These are phyloP conservation scores for Xerocomellus dryophilus DNA, from an alignment of 768 basidiomycete species.

Conservation along the genomic window DNA sequence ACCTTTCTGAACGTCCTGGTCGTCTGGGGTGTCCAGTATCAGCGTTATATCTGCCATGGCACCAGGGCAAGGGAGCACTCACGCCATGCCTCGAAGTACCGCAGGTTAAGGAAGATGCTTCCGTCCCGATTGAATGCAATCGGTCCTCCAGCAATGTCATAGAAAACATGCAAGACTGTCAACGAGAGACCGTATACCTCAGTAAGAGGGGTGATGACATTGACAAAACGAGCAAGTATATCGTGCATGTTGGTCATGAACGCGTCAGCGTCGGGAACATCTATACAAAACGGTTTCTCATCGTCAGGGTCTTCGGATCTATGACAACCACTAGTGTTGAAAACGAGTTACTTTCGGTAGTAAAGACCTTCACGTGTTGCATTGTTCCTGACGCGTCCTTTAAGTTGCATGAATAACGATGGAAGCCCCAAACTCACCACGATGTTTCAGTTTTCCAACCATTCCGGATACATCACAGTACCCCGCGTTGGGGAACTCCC, in stretches of 20 bases:
- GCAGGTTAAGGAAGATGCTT: slow-evolving; percentile 82
- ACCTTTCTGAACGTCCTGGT: too few relatives aligned
- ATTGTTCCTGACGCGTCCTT: not conserved
- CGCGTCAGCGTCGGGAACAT: too few relatives aligned
- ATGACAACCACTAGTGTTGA: too few relatives aligned
- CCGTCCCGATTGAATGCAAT: slow-evolving; percentile 93
- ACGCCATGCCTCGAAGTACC: slow-evolving; percentile 85
- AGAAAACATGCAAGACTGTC: slow-evolving; percentile 78
- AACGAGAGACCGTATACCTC: slow-evolving; percentile 67
- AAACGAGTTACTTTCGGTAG: not conserved
- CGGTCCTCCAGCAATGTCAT: slow-evolving; percentile 67
- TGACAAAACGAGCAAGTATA: slow-evolving; percentile 51
- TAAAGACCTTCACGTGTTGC: not conserved
- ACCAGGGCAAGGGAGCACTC: slow-evolving; percentile 28
- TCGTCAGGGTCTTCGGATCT: not conserved
- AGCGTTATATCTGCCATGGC: too few relatives aligned
- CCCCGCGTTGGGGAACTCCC: too few relatives aligned
- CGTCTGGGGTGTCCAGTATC: too few relatives aligned
- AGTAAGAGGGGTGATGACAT: slow-evolving; percentile 60
- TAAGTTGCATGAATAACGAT: not conserved
- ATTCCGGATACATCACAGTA: too few relatives aligned
- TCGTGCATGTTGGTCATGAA: too few relatives aligned
- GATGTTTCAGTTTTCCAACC: too few relatives aligned
- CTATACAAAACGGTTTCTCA: too few relatives aligned
- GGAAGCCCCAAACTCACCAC: too few relatives aligned